These are phyloP conservation scores for Endocalyx cinctus DNA, from an alignment of 2,329 filamentous ascomycete species.

Conservation along the genomic window DNA sequence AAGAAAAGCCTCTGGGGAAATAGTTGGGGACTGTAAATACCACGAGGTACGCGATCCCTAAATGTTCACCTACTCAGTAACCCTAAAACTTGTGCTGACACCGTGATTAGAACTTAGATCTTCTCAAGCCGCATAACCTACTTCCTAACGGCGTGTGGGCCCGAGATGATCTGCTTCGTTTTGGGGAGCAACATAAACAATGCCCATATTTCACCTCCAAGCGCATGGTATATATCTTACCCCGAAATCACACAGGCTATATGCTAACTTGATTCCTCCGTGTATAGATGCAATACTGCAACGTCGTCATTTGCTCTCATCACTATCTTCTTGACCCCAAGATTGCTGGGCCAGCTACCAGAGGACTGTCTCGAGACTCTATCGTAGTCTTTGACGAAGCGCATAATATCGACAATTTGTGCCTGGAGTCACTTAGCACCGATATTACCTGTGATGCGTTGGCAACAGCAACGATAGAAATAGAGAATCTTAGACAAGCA, in stretches of 20 bases:
- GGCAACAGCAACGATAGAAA: conserved; percentile 83
- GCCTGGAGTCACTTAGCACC: conserved; percentile 94
- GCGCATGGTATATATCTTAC: conserved; percentile 65
- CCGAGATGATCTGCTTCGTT: conserved; percentile 79
- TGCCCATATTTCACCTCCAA: conserved; percentile 96
- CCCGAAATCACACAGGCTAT: no score
- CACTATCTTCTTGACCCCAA: conserved; percentile 97
- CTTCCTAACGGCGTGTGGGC: conserved; percentile 96
- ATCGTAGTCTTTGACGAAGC: conserved; percentile 99
- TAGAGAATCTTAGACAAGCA: conserved; percentile 82
- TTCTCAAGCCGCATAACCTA: conserved; percentile 90
- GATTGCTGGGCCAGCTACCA: conserved; percentile 91
- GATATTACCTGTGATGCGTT: conserved; percentile 95
- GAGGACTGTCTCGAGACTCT: conserved; percentile 94
- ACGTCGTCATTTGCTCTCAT: conserved; percentile 99
- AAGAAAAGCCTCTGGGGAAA: conserved; percentile 92
- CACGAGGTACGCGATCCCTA: no score
- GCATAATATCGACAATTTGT: conserved; percentile 99
- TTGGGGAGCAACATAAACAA: conserved; percentile 93
- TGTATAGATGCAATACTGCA: conserved; percentile 97
- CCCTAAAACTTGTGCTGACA: no score
- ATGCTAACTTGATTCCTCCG: no score
- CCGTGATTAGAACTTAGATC: conserved; percentile 94
- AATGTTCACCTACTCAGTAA: no score
- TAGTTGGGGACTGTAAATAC: conserved; percentile 90